Evolutionary conservation across 176 grass and related monocot species (phyloP).

Genomic region (Secale cereale): DNA sequence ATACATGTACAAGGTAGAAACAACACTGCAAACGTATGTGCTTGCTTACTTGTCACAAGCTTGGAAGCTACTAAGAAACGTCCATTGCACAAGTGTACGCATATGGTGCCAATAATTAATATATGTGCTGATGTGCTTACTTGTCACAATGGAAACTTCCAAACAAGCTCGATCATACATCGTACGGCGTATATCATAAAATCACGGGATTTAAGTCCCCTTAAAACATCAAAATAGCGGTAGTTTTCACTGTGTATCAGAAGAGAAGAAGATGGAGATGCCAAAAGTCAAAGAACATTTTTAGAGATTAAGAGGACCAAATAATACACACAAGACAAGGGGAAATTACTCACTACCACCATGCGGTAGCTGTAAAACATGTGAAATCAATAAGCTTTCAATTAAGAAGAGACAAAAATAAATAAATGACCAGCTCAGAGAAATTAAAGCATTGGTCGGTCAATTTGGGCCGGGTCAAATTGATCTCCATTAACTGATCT

Average conservation of each 20-base stretch:
- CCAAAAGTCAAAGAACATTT: neutral
- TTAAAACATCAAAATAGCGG: neutral
- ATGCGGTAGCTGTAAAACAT: neutral
- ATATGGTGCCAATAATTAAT: neutral
- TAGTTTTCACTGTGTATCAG: neutral
- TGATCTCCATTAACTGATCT: neutral
- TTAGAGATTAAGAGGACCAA: neutral
- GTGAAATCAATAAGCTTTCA: neutral
- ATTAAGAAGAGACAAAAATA: neutral
- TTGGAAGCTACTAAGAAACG: neutral
- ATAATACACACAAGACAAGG: neutral
- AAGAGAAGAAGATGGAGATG: neutral
- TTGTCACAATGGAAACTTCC: neutral
- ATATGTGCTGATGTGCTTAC: neutral
- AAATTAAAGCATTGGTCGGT: neutral
- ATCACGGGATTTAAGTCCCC: neutral
- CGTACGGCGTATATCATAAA: neutral
- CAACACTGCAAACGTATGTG: neutral
- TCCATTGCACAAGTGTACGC: conserved; percentile 9
- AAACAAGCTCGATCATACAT: neutral
- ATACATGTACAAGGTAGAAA: neutral
- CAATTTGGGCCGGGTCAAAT: neutral
- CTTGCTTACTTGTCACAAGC: conserved; percentile 12
- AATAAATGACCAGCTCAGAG: neutral
- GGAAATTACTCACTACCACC: neutral